Evolutionary conservation across 805 yeast genomes (phyloP).

Genomic region (Ogataea angusta): DNA sequence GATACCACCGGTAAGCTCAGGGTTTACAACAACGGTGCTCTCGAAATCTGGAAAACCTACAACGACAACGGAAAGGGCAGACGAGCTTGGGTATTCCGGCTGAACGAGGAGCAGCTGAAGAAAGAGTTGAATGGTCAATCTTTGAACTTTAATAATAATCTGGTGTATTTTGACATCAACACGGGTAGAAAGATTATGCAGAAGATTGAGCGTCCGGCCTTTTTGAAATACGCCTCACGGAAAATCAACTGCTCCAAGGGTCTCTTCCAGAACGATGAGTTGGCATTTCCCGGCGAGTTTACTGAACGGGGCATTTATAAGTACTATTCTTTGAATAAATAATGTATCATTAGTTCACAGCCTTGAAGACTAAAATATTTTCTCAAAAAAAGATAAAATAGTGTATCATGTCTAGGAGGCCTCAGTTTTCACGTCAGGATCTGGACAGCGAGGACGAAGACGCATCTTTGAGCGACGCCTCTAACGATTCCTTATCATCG

Average conservation of each 20-base stretch:
- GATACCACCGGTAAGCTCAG: slow-evolving; percentile 27
- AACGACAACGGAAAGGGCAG: slow-evolving; percentile 61
- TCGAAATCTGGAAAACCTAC: slow-evolving; percentile 44
- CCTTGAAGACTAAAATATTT: neutral
- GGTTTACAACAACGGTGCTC: slow-evolving; percentile 26
- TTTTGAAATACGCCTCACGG: slow-evolving; percentile 50
- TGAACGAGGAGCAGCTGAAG: slow-evolving; percentile 23
- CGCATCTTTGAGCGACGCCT: slow-evolving; percentile 1
- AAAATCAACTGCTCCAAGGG: slow-evolving; percentile 57
- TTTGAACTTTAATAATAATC: slow-evolving; percentile 31
- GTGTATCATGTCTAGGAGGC: slow-evolving; percentile 18
- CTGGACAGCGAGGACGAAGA: slow-evolving; percentile 25
- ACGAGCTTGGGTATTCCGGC: slow-evolving; percentile 74
- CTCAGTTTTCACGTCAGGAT: slow-evolving; percentile 19
- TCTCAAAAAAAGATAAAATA: neutral
- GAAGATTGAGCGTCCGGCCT: slow-evolving; percentile 43
- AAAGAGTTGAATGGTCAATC: slow-evolving; percentile 25
- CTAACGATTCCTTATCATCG: slow-evolving; percentile 6
- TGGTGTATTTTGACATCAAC: slow-evolving; percentile 57
- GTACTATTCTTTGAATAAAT: slow-evolving; percentile 53
- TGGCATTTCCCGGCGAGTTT: slow-evolving; percentile 52
- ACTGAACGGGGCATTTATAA: slow-evolving; percentile 51
- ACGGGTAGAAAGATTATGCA: slow-evolving; percentile 59
- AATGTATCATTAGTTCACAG: slow-evolving; percentile 9
- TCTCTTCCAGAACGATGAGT: slow-evolving; percentile 39